Evolutionary conservation across 2,329 filamentous ascomycete genomes (phyloP).

Genomic region (Microcyclospora tardicrescens): DNA sequence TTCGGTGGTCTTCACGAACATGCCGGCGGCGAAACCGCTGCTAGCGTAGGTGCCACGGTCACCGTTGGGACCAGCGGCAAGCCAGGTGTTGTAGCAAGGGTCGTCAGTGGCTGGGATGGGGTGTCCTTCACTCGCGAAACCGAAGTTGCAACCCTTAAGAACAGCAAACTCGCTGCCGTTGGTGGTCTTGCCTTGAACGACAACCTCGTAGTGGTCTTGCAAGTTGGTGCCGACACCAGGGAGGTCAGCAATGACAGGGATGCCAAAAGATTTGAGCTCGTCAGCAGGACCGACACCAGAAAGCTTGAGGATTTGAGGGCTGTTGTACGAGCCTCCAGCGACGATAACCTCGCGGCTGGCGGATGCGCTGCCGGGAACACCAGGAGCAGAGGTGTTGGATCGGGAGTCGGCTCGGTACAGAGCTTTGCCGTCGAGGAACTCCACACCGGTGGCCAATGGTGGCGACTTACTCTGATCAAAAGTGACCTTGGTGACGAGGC

Average conservation of each 20-base stretch:
- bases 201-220: conserved; percentile 47
- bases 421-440: conserved; percentile 28
- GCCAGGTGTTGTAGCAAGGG: conserved; percentile 27
- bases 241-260: conserved; percentile 41
- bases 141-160: conserved; percentile 27
- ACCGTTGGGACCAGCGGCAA: conserved; percentile 30
- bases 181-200: conserved; percentile 28
- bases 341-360: conserved; percentile 36
- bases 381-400: conserved; percentile 16
- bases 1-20: conserved; percentile 27
- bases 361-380: conserved; percentile 28
- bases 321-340: conserved; percentile 46
- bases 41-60: conserved; percentile 33
- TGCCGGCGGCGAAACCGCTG: conserved; percentile 42
- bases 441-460: conserved; percentile 35
- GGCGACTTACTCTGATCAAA: conserved; percentile 49
- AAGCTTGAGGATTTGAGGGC: conserved; percentile 52
- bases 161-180: too few relatives aligned
- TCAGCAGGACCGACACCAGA: conserved; percentile 45
- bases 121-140: conserved; percentile 4
- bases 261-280: conserved; percentile 40
- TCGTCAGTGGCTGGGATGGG: conserved; percentile 8
- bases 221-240: conserved; percentile 52
- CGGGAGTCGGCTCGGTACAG: conserved; percentile 29
- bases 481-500: conserved; percentile 51